phyloP scores from a whole-genome alignment of 1,139 yeast genomes.

The Blastobotrys niveus region DNA sequence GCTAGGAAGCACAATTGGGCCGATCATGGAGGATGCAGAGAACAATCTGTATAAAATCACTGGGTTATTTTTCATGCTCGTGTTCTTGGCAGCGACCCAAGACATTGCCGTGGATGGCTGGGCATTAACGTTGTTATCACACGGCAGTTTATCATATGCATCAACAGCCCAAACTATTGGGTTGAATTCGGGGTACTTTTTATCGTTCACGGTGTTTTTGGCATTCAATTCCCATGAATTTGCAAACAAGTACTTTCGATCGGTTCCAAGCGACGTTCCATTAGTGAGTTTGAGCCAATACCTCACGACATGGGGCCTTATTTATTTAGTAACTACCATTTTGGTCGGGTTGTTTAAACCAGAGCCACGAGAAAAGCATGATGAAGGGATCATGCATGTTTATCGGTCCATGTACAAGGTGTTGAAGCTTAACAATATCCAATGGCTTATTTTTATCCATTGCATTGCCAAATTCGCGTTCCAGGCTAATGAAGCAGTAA shows the following conservation, averaged over 20 bases:
- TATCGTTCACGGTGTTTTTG: conserved; percentile 82
- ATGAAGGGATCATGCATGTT: conserved; percentile 42
- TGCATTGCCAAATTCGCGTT: conserved; percentile 83
- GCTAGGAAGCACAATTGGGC: conserved; percentile 57
- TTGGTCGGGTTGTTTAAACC: conserved; percentile 44
- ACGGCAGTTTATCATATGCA: conserved; percentile 80
- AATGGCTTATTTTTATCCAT: conserved; percentile 66
- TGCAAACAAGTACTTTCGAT: conserved; percentile 75
- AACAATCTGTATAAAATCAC: conserved; percentile 53
- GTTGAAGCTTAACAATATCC: conserved; percentile 68
- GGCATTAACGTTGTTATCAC: conserved; percentile 85
- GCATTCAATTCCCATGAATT: conserved; percentile 91
- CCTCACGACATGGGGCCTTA: conserved; percentile 69
- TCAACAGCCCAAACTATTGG: conserved; percentile 98
- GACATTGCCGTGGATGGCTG: conserved; percentile 99
- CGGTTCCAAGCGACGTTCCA: conserved; percentile 56
- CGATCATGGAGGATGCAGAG: conserved; percentile 47
- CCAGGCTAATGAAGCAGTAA: conserved; percentile 94
- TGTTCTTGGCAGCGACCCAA: conserved; percentile 91
- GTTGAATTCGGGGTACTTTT: conserved; percentile 84
- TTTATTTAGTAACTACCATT: conserved; percentile 63
- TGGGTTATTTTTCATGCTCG: conserved; percentile 62
- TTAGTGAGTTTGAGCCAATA: conserved; percentile 69
- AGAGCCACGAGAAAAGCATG: conserved; percentile 41
- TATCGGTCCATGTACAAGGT: conserved; percentile 75